These are phyloP conservation scores for Tilletia horrida DNA, from an alignment of 1,284 basidiomycete genomes.

Conservation along the genomic window DNA sequence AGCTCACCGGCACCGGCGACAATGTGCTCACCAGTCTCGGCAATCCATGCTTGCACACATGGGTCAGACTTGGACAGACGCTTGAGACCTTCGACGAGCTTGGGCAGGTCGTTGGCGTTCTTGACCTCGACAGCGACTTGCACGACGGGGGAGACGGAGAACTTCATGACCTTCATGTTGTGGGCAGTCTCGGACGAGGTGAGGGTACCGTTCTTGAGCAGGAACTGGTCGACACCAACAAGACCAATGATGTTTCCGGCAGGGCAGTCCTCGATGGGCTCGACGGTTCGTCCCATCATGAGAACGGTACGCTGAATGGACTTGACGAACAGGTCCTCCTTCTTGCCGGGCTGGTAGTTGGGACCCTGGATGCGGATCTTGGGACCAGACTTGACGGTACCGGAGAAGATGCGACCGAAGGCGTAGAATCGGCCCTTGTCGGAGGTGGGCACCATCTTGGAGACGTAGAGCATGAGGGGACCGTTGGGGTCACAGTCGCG, in stretches of 20 bases:
- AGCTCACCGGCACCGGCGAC: constrained; percentile 99
- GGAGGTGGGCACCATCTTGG: constrained; percentile 99
- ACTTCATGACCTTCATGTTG: constrained; percentile 99
- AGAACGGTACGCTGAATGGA: constrained; percentile 97
- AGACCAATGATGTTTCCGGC: constrained; percentile 98
- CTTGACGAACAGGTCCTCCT: constrained; percentile 97
- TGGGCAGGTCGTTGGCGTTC: constrained; percentile 97
- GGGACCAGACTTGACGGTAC: constrained; percentile 92
- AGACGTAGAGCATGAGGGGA: constrained; percentile 97
- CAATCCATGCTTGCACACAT: constrained; percentile 94
- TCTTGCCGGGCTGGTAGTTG: constrained; percentile 98
- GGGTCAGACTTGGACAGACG: constrained; percentile 99
- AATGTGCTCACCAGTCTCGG: constrained; percentile 93
- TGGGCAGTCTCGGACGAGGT: constrained; percentile 97
- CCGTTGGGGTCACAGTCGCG: constrained; percentile 96
- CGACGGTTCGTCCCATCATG: constrained; percentile 99
- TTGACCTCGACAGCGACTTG: constrained; percentile 99
- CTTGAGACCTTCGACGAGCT: constrained; percentile 99
- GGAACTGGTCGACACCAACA: constrained; percentile 99
- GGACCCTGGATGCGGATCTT: constrained; percentile 99
- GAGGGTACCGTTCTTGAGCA: constrained; percentile 95
- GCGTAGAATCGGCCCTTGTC: constrained; percentile 99
- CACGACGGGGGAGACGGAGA: constrained; percentile 90
- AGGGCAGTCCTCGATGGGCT: constrained; percentile 98
- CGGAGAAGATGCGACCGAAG: constrained; percentile 99